Evolutionary conservation across 2,329 filamentous ascomycete genomes (phyloP), one percentile per base, ranked within the genome.

Genomic region (Colletotrichum sp.): DNA sequence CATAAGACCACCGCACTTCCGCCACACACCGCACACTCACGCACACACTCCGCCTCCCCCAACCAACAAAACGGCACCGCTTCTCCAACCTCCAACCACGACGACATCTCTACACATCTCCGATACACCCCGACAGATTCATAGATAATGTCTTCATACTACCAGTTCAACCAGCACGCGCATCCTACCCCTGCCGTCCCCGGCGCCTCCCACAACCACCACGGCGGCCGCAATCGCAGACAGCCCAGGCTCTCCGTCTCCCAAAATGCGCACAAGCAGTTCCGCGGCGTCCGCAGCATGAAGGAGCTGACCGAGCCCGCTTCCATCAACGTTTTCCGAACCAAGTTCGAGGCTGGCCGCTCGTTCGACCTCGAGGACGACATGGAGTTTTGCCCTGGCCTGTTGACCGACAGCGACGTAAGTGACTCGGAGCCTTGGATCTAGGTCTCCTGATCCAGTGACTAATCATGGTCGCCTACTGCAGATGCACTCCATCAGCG

Each of bases 361-460:
- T 98, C 96, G 12, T 99, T 99, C 82, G 96, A 99, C 80, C 90
- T 99, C 77, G 96, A 98, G 82, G 96, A 99, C 84, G 96, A 99
- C 84, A 91, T 98, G 87, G 94, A 98, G 85, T 99, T 99, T 86
- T 98, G 96, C 87, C 96, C 96, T 78, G 93, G 94, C 84, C 91
- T 99, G 80, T 89, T 99, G 88, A 98, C 96, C 43, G 96, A 98
- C 87, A 96, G 92, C 86, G 96, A 98, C 92, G 96, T 98, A 93
- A 91, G 91, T 92, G 66, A 63, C 52, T 32, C 32, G 70, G 65
- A 76, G 70, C 64, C 74, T 36, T 36, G 64, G 64, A 60, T 63
- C 57, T 57, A 12, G 13, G 34, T 48, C 24, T 26, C 48, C 26
- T 52, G 66, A 76, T 57, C 70, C 64, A 61, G 48, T 66, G 57